Percentiles rank a stretch among this genome's conserved stretches.
Conservation (phyloP, 1,284 basidiomycete species). For the Serendipita sp. region DNA sequence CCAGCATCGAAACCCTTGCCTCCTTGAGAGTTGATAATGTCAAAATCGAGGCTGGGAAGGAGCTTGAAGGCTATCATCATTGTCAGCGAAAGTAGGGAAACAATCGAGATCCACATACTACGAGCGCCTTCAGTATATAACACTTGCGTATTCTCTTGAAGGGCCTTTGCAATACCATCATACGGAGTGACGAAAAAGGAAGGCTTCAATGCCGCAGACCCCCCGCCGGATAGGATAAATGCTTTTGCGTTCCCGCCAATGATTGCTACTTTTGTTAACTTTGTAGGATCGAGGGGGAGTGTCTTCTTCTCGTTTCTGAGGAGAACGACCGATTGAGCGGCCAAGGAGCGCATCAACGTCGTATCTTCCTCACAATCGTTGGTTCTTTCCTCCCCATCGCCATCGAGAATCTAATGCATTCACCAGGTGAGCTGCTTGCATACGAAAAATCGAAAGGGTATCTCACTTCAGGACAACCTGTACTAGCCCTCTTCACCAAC, state of each 20-base stretch:
- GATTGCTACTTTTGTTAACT: slow-evolving; percentile 53
- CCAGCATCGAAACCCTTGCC: slow-evolving; percentile 49
- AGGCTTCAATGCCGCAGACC: slow-evolving; percentile 57
- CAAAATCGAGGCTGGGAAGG: slow-evolving; percentile 49
- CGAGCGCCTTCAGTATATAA: slow-evolving; percentile 49
- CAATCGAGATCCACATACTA: slow-evolving; percentile 23
- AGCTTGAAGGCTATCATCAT: slow-evolving; percentile 37
- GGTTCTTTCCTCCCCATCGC: slow-evolving; percentile 48
- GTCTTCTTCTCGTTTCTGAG: slow-evolving; percentile 52
- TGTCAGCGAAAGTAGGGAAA: neutral
- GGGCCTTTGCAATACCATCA: slow-evolving; percentile 46
- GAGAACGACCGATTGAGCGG: slow-evolving; percentile 53
- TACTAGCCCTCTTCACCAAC: slow-evolving; percentile 47
- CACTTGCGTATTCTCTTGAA: slow-evolving; percentile 36
- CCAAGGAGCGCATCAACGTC: slow-evolving; percentile 47
- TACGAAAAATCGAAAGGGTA: neutral
- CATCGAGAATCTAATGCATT: slow-evolving; percentile 40
- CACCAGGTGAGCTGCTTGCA: neutral
- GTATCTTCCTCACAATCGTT: slow-evolving; percentile 44
- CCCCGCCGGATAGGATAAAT: slow-evolving; percentile 55
- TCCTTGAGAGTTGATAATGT: slow-evolving; percentile 35
- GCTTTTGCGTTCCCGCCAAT: slow-evolving; percentile 66
- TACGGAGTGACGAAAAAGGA: slow-evolving; percentile 60
- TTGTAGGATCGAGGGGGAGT: slow-evolving; percentile 41
- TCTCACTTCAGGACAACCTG: slow-evolving; percentile 36